Evolutionary conservation across 164 flowering plant species (phyloP).

Genomic region (Taxillus chinensis): DNA sequence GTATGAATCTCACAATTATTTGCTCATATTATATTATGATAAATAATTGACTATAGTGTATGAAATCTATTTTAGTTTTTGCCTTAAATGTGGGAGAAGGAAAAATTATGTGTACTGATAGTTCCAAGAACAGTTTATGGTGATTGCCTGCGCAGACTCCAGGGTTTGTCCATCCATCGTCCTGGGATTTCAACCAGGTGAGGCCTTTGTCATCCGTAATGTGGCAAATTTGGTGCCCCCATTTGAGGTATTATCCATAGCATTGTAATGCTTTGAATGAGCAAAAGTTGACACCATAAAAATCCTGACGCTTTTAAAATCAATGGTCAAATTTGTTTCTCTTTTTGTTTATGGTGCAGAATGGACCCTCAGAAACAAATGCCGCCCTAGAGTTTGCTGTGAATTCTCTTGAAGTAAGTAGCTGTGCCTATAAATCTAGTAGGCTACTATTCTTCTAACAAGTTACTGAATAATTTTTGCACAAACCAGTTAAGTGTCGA

Average conservation of each 20-base stretch:
- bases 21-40: not conserved
- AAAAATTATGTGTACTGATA: constrained; percentile 18
- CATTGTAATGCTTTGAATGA: not conserved
- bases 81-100: not conserved
- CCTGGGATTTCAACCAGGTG: constrained; percentile 91
- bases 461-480: too few relatives aligned
- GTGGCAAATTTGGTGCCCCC: constrained; percentile 91
- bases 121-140: constrained; percentile 61
- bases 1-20: not conserved
- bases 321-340: not conserved
- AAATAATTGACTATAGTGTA: not conserved
- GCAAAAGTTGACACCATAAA: not conserved
- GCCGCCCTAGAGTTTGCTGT: constrained; percentile 96
- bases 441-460: too few relatives aligned
- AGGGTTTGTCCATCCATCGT: constrained; percentile 90
- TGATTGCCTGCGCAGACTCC: constrained; percentile 98
- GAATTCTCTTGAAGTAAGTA: constrained; percentile 62
- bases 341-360: constrained; percentile 32
- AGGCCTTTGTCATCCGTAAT: constrained; percentile 74
- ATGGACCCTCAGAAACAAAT: constrained; percentile 80
- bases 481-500: too few relatives aligned
- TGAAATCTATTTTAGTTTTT: not conserved
- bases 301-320: too few relatives aligned
- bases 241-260: constrained; percentile 44
- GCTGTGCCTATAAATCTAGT: not conserved